Evolutionary conservation across 495 filamentous ascomycete genomes (phyloP).

Genomic region (Aspergillus indologenus): DNA sequence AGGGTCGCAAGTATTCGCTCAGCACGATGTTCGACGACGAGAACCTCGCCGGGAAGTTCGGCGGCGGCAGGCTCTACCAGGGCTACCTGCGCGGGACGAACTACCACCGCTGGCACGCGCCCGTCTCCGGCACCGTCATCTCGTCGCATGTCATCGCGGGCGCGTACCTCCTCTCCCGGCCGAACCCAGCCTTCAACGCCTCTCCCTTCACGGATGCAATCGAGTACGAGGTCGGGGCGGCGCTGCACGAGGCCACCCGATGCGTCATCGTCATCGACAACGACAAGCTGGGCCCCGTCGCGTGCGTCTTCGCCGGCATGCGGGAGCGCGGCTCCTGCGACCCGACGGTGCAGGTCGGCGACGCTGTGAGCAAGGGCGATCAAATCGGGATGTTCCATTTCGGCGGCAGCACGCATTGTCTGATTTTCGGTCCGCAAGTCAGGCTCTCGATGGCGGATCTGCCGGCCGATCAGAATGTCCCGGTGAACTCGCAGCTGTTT

Average conservation of each 20-base stretch:
- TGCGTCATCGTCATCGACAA: conserved; percentile 8
- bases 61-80: conserved; percentile 54
- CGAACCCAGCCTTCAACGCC: too few relatives aligned
- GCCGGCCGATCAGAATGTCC: not conserved
- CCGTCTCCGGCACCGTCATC: conserved; percentile 50
- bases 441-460: not conserved
- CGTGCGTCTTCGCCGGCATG: conserved; percentile 4
- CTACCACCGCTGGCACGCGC: conserved; percentile 61
- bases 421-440: conserved; percentile 3
- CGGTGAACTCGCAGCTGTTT: not conserved
- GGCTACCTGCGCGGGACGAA: conserved; percentile 51
- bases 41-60: conserved; percentile 40
- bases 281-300: conserved; percentile 1
- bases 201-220: too few relatives aligned
- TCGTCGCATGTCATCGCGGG: conserved; percentile 39
- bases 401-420: conserved; percentile 9
- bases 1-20: conserved; percentile 58
- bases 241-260: conserved; percentile 39
- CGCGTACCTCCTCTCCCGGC: conserved; percentile 34
- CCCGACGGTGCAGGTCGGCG: not conserved
- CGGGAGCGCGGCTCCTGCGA: conserved; percentile 9
- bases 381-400: conserved; percentile 9
- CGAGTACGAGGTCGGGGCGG: conserved; percentile 1
- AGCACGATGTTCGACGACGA: conserved; percentile 52
- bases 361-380: conserved; percentile 3